Evolutionary conservation across 164 flowering plant genomes (phyloP).

Genomic region (Protea cynaroides): DNA sequence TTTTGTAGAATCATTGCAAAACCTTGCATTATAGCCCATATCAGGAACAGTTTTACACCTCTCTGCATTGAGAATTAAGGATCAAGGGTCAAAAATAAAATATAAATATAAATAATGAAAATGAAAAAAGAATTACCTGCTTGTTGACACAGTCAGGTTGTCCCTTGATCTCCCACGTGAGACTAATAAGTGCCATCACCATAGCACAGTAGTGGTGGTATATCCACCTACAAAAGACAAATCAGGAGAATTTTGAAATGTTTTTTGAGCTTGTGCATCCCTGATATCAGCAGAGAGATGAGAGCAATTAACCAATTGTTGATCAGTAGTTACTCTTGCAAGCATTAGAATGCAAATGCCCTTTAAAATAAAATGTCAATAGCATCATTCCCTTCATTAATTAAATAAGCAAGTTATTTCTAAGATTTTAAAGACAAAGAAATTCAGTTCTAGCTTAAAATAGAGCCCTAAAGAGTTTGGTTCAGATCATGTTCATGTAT

Average conservation of each 20-base stretch:
- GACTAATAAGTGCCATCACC: constrained; percentile 87
- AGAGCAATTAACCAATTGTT: too few species aligned
- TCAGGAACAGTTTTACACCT: constrained; percentile 77
- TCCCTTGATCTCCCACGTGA: constrained; percentile 94
- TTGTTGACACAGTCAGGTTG: constrained; percentile 80
- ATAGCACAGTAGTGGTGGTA: constrained; percentile 94
- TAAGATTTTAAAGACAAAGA: too few species aligned
- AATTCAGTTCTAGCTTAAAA: too few species aligned
- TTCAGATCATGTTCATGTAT: too few species aligned
- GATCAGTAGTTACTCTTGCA: too few species aligned
- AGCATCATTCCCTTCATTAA: too few species aligned
- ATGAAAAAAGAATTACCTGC: constrained; percentile 49
- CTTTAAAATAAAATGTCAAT: too few species aligned
- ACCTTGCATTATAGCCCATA: constrained; percentile 99
- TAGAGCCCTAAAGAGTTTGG: too few species aligned
- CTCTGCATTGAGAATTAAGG: constrained; percentile 41
- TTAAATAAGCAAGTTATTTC: too few species aligned
- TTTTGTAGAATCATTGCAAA: constrained; percentile 96
- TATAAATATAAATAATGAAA: neutral
- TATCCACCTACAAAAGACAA: constrained; percentile 71
- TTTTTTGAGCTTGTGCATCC: neutral
- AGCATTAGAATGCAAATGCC: too few species aligned
- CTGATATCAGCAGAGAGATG: too few species aligned
- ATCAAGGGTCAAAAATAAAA: neutral
- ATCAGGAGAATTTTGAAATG: neutral